Conservation (phyloP, 179 eudicot species). For the Silene vulgaris region DNA sequence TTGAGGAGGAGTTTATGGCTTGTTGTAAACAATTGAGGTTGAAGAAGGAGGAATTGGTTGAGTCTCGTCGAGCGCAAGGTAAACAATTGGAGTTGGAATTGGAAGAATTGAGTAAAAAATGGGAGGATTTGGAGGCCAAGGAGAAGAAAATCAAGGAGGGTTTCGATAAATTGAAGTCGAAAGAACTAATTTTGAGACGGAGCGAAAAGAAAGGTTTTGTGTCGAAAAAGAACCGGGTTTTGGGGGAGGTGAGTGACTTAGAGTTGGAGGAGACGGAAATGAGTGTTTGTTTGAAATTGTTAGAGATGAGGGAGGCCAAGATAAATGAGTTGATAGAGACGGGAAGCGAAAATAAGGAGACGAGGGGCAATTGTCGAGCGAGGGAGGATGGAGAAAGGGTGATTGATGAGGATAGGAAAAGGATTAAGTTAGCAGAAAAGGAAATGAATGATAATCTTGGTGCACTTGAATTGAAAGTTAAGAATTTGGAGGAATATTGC, state of each 20-base stretch:
- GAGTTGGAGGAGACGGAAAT: background rate
- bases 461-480: conserved; percentile 9
- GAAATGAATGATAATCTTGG: background rate
- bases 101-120: background rate
- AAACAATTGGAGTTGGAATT: conserved; percentile 21
- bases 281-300: background rate
- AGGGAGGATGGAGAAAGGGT: conserved; percentile 17
- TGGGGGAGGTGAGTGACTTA: background rate
- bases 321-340: background rate
- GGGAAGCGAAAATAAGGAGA: conserved; percentile 14
- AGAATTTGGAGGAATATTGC: conserved; percentile 10
- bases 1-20: conserved; percentile 17
- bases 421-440: background rate
- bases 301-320: background rate
- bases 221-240: background rate
- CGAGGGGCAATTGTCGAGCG: conserved; percentile 5
- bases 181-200: background rate
- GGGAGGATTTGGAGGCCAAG: conserved; percentile 2
- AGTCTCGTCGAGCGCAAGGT: background rate
- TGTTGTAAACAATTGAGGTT: conserved; percentile 18
- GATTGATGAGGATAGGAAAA: background rate
- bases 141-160: conserved; percentile 2
- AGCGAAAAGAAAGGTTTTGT: background rate
- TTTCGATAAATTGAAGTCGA: background rate
- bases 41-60: conserved; percentile 10